Conservation (phyloP, 2,329 filamentous ascomycete genomes). For the Paramyrothecium sp. region DNA sequence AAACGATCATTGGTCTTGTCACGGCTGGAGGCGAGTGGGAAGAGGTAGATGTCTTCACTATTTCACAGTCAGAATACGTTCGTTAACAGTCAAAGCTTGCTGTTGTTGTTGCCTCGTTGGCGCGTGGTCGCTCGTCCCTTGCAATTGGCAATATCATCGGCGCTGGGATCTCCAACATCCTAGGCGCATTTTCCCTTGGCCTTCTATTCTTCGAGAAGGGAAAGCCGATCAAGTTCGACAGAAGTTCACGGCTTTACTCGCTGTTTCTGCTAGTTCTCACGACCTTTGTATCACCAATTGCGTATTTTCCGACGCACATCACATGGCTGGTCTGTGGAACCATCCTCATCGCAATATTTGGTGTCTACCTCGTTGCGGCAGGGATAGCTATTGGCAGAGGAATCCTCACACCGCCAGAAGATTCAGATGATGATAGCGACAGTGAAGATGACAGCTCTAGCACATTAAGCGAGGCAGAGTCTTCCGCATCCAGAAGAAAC, state of each 20-base stretch:
- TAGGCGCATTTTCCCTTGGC: conserved; percentile 54
- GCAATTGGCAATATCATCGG: conserved; percentile 55
- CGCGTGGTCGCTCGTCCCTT: conserved; percentile 42
- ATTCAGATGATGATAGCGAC: conserved; percentile 25
- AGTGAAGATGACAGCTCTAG: background rate
- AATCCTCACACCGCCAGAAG: conserved; percentile 35
- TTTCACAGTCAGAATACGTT: background rate
- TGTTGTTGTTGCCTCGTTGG: conserved; percentile 46
- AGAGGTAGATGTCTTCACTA: conserved; percentile 36
- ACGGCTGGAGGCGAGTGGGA: conserved; percentile 56
- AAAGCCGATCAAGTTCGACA: conserved; percentile 35
- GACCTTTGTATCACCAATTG: conserved; percentile 30
- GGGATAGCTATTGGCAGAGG: conserved; percentile 43
- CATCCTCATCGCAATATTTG: conserved; percentile 39
- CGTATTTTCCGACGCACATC: conserved; percentile 10
- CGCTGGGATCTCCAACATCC: conserved; percentile 53
- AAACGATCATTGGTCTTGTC: conserved; percentile 47
- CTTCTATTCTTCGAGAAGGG: conserved; percentile 34
- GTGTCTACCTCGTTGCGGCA: conserved; percentile 41
- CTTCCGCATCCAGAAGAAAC: too few species aligned
- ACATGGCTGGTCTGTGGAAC: conserved; percentile 29
- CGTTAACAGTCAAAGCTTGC: conserved; percentile 29
- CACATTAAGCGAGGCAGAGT: too few species aligned
- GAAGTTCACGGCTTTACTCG: conserved; percentile 47
- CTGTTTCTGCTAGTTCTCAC: conserved; percentile 40